Percentiles rank a stretch among this genome's conserved stretches.
Evolutionary conservation across 1,284 basidiomycete species (phyloP).

Genomic region (Chiua sp.): DNA sequence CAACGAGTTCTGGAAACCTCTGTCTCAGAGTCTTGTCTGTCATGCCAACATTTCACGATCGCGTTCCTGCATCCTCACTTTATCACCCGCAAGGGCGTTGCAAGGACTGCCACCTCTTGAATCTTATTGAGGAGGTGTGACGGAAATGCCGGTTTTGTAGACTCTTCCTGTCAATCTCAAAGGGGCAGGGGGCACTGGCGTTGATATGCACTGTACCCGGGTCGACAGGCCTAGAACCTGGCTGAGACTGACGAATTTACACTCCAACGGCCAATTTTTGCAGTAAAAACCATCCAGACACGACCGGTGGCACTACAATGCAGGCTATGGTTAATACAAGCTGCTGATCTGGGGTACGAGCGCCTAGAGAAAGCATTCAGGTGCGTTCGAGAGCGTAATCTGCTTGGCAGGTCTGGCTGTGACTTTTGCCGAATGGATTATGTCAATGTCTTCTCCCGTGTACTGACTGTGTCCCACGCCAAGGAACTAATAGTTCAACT

Average conservation of each 20-base stretch:
- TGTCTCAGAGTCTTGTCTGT: too few relatives aligned
- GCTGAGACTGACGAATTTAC: neutral
- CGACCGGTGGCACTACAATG: neutral
- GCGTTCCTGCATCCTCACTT: neutral
- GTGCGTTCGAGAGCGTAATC: too few relatives aligned
- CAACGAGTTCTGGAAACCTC: too few relatives aligned
- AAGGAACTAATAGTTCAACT: neutral
- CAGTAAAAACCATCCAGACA: neutral
- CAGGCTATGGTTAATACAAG: too few relatives aligned
- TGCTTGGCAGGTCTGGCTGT: too few relatives aligned
- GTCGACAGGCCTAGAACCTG: neutral
- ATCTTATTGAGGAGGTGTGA: neutral
- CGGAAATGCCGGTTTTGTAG: neutral
- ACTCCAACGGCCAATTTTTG: neutral
- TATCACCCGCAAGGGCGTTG: neutral
- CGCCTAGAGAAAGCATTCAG: too few relatives aligned
- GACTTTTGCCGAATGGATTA: neutral
- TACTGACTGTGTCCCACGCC: too few relatives aligned
- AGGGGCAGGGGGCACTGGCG: neutral
- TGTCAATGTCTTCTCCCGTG: too few relatives aligned
- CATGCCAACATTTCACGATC: neutral
- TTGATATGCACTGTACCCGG: neutral
- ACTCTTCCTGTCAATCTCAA: neutral
- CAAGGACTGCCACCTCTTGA: neutral
- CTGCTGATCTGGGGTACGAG: too few relatives aligned